These are phyloP conservation scores for Geoglossum cookeanum DNA, from an alignment of 2,329 filamentous ascomycete genomes.

Conservation along the genomic window DNA sequence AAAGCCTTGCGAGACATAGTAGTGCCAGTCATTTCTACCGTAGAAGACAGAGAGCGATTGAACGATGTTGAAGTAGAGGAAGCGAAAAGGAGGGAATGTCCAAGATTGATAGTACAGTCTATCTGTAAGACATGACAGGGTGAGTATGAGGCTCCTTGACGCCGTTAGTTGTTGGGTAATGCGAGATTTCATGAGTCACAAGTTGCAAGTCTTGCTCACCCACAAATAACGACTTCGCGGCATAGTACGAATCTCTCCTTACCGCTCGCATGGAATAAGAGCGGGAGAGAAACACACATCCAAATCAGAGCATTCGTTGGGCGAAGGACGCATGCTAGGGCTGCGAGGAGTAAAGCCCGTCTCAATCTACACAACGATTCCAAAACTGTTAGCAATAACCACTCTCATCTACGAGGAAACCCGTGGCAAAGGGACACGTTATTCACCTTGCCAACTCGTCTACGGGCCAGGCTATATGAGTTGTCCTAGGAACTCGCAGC, in stretches of 20 bases:
- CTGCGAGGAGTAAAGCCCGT: constrained; percentile 53
- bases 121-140: constrained; percentile 48
- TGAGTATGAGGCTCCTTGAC: constrained; percentile 36
- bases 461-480: constrained; percentile 5
- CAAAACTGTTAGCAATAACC: constrained; percentile 8
- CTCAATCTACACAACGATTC: constrained; percentile 28
- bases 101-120: constrained; percentile 64
- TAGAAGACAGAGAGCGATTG: constrained; percentile 86
- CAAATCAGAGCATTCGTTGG: constrained; percentile 84
- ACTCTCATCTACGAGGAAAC: not conserved
- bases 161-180: not conserved
- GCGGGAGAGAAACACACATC: constrained; percentile 36
- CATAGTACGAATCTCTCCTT: constrained; percentile 32
- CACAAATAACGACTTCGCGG: constrained; percentile 45
- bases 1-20: constrained; percentile 79
- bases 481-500: constrained; percentile 16
- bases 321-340: constrained; percentile 64
- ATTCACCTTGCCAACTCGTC: constrained; percentile 5
- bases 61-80: constrained; percentile 77
- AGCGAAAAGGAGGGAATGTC: constrained; percentile 76
- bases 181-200: not conserved
- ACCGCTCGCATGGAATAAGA: constrained; percentile 17
- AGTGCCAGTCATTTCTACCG: constrained; percentile 75
- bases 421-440: not conserved
- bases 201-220: constrained; percentile 17